Conservation (phyloP, 345 rosid species). For the Salix purpurea region DNA sequence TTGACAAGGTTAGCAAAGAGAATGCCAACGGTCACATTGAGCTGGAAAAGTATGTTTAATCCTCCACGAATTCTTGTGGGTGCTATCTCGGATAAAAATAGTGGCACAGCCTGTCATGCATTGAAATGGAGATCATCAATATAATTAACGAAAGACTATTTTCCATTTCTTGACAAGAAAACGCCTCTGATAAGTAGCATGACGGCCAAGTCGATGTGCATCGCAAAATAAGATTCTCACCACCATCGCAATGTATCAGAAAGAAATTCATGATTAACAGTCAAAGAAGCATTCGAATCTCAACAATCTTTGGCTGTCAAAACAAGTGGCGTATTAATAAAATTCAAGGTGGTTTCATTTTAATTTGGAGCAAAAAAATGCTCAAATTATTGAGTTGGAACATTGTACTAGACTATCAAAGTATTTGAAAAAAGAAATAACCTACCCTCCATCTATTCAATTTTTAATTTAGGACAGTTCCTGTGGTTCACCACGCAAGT, state of each 20-base stretch:
- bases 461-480: neutral
- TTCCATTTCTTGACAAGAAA: neutral
- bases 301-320: conserved; percentile 8
- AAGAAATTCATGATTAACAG: neutral
- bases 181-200: too few species aligned
- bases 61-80: conserved; percentile 93
- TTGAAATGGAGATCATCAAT: neutral
- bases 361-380: neutral
- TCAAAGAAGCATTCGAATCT: neutral
- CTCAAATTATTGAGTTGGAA: neutral
- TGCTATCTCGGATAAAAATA: conserved; percentile 94
- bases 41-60: conserved; percentile 86
- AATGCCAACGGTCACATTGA: conserved; percentile 88
- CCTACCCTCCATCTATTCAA: neutral
- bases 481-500: neutral
- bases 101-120: conserved; percentile 67
- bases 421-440: neutral
- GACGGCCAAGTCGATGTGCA: too few species aligned
- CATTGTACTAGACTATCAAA: neutral
- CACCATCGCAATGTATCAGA: too few species aligned
- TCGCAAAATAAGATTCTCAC: too few species aligned
- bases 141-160: neutral
- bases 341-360: neutral
- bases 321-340: neutral
- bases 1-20: conserved; percentile 90